Evolutionary conservation across 208 protist species (phyloP).

Genomic region (Leishmania guyanensis): DNA sequence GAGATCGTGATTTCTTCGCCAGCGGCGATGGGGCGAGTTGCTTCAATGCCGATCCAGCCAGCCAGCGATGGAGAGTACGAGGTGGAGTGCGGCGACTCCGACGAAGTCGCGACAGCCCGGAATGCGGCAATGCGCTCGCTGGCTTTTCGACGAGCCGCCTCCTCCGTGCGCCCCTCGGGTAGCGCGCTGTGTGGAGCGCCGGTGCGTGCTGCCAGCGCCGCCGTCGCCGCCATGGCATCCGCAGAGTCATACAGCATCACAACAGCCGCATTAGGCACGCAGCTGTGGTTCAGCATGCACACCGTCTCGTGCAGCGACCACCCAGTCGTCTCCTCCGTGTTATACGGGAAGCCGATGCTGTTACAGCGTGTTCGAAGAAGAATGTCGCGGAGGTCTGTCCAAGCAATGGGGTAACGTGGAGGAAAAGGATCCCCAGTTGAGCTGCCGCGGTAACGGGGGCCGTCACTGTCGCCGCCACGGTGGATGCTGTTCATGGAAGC

Average conservation of each 20-base stretch:
- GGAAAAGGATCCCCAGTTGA: constrained; percentile 6
- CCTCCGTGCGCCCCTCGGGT: background rate
- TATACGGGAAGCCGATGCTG: constrained; percentile 85
- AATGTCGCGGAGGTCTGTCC: constrained; percentile 56
- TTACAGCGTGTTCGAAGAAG: constrained; percentile 73
- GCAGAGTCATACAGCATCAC: constrained; percentile 44
- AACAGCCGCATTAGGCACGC: constrained; percentile 67
- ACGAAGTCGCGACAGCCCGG: constrained; percentile 21
- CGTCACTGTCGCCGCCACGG: background rate
- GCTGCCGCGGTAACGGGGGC: constrained; percentile 11
- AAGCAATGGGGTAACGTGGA: constrained; percentile 46
- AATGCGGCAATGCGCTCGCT: constrained; percentile 12
- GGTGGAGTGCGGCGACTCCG: constrained; percentile 19
- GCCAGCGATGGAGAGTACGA: constrained; percentile 16
- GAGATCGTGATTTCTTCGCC: constrained; percentile 86
- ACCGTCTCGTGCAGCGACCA: constrained; percentile 71
- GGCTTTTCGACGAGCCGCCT: background rate
- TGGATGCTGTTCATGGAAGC: background rate
- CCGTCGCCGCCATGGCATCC: constrained; percentile 19
- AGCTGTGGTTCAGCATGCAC: constrained; percentile 90
- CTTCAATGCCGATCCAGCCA: constrained; percentile 47
- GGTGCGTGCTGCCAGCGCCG: background rate
- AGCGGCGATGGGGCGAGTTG: constrained; percentile 55
- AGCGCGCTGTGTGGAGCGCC: background rate
- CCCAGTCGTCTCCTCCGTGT: constrained; percentile 55